These are phyloP conservation scores for Penicillium crustosum DNA, from an alignment of 2,329 filamentous ascomycete species.

Conservation along the genomic window DNA sequence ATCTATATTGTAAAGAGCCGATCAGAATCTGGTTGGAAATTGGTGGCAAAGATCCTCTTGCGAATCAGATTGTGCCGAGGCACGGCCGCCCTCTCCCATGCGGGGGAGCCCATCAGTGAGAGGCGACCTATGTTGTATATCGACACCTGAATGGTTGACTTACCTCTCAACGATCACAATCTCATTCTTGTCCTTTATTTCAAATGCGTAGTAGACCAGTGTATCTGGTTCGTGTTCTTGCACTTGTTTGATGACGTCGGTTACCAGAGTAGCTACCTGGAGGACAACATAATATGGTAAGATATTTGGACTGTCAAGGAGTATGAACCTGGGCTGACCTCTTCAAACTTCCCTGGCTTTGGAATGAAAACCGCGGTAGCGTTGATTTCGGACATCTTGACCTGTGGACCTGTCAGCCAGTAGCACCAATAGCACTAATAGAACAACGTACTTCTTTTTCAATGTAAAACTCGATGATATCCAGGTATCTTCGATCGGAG, in stretches of 20 bases:
- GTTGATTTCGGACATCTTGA: constrained; percentile 33
- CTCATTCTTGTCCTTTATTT: constrained; percentile 29
- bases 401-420: neutral
- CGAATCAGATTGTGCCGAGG: constrained; percentile 15
- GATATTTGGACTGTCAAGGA: neutral
- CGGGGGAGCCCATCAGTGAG: neutral
- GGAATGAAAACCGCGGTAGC: constrained; percentile 31
- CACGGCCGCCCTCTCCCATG: neutral
- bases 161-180: constrained; percentile 38
- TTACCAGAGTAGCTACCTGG: constrained; percentile 29
- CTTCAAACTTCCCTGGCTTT: constrained; percentile 34
- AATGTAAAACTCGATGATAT: neutral
- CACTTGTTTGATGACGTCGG: constrained; percentile 30
- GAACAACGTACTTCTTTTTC: neutral
- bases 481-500: neutral
- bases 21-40: neutral
- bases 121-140: neutral
- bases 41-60: neutral
- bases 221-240: constrained; percentile 35
- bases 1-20: constrained; percentile 18
- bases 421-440: neutral
- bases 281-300: neutral
- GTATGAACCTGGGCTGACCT: constrained; percentile 23
- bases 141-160: neutral
- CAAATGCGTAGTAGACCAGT: constrained; percentile 33